phyloP scores from a whole-genome alignment of 2,329 filamentous ascomycete species.

The Colletotrichum liriopes region DNA sequence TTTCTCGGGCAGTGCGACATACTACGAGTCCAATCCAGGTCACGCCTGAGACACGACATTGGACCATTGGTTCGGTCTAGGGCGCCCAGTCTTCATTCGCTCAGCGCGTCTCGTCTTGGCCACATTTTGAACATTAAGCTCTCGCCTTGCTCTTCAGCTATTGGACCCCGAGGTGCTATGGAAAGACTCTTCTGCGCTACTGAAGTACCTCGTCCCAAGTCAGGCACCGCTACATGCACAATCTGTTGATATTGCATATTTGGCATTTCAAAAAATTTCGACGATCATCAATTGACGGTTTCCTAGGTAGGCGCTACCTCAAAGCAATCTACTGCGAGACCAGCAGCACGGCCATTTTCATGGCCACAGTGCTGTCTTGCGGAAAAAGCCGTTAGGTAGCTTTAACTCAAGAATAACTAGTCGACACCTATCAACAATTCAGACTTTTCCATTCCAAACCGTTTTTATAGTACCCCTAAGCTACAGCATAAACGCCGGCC shows the following conservation, averaged over 20 bases:
- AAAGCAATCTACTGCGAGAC: neutral
- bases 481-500: constrained; percentile 15
- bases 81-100: constrained; percentile 9
- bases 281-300: constrained; percentile 23
- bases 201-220: constrained; percentile 6
- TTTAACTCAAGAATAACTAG: constrained; percentile 17
- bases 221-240: constrained; percentile 8
- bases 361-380: neutral
- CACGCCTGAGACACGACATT: constrained; percentile 32
- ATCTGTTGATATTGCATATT: neutral
- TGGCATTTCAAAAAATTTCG: neutral
- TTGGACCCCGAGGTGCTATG: neutral
- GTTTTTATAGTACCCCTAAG: constrained; percentile 18
- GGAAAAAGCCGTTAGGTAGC: neutral
- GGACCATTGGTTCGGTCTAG: constrained; percentile 23
- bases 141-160: constrained; percentile 27
- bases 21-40: constrained; percentile 22
- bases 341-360: neutral
- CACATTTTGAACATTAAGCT: neutral
- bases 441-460: constrained; percentile 31
- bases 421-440: constrained; percentile 36
- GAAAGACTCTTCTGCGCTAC: neutral
- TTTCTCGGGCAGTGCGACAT: constrained; percentile 2
- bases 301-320: neutral
- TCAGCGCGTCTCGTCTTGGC: neutral